phyloP scores from a whole-genome alignment of 208 protist genomes.

The Trypanosoma caninum region DNA sequence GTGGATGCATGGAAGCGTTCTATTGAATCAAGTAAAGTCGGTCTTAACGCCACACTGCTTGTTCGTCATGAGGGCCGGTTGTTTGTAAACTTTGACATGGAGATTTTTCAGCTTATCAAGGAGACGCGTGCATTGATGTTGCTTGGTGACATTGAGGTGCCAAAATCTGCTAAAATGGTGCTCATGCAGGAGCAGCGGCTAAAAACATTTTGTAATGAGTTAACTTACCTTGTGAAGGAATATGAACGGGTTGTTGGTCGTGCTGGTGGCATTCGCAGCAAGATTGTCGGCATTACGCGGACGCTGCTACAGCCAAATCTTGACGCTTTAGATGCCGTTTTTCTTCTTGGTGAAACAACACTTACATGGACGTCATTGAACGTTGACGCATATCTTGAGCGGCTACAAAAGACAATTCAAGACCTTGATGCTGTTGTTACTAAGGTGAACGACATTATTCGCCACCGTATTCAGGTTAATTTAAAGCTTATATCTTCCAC shows the following conservation, averaged over 20 bases:
- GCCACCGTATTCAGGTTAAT: slow-evolving; percentile 91
- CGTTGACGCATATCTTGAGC: slow-evolving; percentile 92
- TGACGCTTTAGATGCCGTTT: slow-evolving; percentile 87
- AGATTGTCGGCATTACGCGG: slow-evolving; percentile 87
- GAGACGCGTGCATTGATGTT: slow-evolving; percentile 94
- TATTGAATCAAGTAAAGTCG: slow-evolving; percentile 90
- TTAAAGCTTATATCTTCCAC: slow-evolving; percentile 86
- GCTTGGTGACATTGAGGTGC: slow-evolving; percentile 92
- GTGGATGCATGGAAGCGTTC: slow-evolving; percentile 94
- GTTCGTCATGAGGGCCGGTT: slow-evolving; percentile 93
- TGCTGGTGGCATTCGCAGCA: slow-evolving; percentile 31
- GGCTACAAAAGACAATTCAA: slow-evolving; percentile 78
- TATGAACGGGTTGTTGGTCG: slow-evolving; percentile 87
- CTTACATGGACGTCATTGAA: slow-evolving; percentile 97
- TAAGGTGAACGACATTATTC: slow-evolving; percentile 93
- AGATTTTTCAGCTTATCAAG: slow-evolving; percentile 96
- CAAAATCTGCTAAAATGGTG: slow-evolving; percentile 82
- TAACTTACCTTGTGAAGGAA: slow-evolving; percentile 89
- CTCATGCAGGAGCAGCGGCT: slow-evolving; percentile 95
- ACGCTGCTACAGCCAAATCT: slow-evolving; percentile 90
- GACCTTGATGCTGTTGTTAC: slow-evolving; percentile 56
- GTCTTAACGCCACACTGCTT: slow-evolving; percentile 95
- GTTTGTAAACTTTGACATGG: slow-evolving; percentile 97
- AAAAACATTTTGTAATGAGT: slow-evolving; percentile 94
- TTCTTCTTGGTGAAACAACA: slow-evolving; percentile 87